These are phyloP conservation scores for Aspergillus ustus DNA, from an alignment of 2,329 filamentous ascomycete species.

Conservation along the genomic window DNA sequence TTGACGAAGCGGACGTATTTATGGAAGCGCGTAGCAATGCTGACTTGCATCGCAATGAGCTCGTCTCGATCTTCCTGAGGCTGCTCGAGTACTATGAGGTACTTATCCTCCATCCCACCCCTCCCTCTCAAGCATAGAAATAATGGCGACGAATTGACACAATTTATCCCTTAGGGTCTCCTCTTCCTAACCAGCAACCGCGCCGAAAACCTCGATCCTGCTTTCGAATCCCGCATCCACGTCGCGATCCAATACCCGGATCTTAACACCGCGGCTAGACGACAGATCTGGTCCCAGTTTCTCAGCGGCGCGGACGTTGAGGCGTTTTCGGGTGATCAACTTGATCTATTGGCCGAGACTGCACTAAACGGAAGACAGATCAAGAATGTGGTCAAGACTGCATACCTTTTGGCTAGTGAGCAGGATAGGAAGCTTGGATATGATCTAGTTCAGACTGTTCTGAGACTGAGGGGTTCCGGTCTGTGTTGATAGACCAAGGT, in stretches of 20 bases:
- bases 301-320: conserved; percentile 31
- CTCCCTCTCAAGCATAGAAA: neutral
- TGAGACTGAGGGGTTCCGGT: conserved; percentile 15
- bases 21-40: conserved; percentile 40
- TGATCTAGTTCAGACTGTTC: conserved; percentile 26
- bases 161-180: conserved; percentile 41
- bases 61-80: conserved; percentile 45
- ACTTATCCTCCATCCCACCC: neutral
- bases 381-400: conserved; percentile 51
- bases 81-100: conserved; percentile 35
- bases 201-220: conserved; percentile 48
- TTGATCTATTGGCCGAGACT: conserved; percentile 21
- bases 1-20: conserved; percentile 51
- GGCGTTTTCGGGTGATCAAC: conserved; percentile 15
- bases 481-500: neutral
- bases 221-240: conserved; percentile 53
- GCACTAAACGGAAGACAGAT: conserved; percentile 44
- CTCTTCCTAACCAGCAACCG: conserved; percentile 53
- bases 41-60: conserved; percentile 50
- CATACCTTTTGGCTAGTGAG: conserved; percentile 43
- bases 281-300: conserved; percentile 52
- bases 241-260: conserved; percentile 43
- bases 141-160: neutral
- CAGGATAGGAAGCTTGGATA: conserved; percentile 23
- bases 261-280: conserved; percentile 40